Evolutionary conservation across 1,284 basidiomycete genomes (phyloP).

Genomic region (Ustilago vetiveriae): DNA sequence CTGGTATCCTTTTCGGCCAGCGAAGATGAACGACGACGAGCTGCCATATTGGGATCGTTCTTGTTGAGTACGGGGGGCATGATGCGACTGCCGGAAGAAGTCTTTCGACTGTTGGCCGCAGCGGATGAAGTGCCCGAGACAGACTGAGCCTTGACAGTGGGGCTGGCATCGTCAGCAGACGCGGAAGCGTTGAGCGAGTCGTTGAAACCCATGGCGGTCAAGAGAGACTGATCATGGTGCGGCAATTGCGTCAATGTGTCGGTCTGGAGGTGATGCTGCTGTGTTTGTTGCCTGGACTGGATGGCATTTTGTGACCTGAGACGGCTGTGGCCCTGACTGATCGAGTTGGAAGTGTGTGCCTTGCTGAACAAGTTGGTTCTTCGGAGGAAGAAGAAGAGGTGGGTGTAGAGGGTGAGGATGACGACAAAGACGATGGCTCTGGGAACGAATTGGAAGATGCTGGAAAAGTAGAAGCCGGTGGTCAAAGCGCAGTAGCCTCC

Average conservation of each 20-base stretch:
- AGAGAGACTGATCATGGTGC: constrained; percentile 4
- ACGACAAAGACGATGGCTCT: constrained; percentile 50
- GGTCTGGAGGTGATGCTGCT: neutral
- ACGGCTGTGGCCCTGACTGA: constrained; percentile 12
- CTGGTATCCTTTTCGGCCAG: constrained; percentile 32
- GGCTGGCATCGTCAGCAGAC: neutral
- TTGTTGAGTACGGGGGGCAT: constrained; percentile 32
- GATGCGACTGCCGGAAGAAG: constrained; percentile 17
- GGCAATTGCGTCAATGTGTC: neutral
- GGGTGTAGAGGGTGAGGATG: constrained; percentile 59
- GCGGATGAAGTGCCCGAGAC: constrained; percentile 20
- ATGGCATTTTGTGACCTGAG: constrained; percentile 4
- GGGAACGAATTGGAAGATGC: constrained; percentile 55
- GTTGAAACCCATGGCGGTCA: neutral
- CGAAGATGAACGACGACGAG: constrained; percentile 28
- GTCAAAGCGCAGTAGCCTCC: constrained; percentile 56
- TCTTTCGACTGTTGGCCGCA: constrained; percentile 23
- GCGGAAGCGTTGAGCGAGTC: constrained; percentile 1
- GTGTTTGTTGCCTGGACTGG: constrained; percentile 12
- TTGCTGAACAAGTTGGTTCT: constrained; percentile 56
- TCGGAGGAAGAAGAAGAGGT: constrained; percentile 62
- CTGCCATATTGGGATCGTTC: constrained; percentile 17
- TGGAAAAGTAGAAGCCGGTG: constrained; percentile 33
- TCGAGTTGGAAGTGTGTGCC: constrained; percentile 19
- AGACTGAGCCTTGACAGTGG: constrained; percentile 1